Evolutionary conservation across 345 rosid genomes (phyloP), one percentile per base, ranked within the genome.

Genomic region (Euphorbia pulcherrima): DNA sequence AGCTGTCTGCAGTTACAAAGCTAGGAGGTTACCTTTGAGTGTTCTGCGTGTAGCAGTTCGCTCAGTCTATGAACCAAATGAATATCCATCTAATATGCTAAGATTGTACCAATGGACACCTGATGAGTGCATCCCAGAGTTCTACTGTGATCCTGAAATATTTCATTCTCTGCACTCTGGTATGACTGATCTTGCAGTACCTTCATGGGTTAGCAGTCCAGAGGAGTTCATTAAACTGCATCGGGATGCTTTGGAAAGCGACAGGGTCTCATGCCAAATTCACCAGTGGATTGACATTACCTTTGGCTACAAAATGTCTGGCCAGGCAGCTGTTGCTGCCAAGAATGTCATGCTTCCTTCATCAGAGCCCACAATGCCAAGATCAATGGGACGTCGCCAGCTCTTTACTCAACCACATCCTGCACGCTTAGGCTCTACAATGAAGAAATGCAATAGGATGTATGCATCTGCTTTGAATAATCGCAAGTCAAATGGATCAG

Each of bases 1-100:
- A 74, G 98, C 98, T 75, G 98, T 92, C 74, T 92, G 98, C 86
- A 92, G 97, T 82, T 92, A 92, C 76, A 92, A 92, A 88, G 98
- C 98, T 16, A 84, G 98, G 80, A 85, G 98, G 81, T 81, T 92
- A 68, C 97, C 98, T 48, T 82, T 92, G 82, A 87, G 90, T 70
- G 77, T 92, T 77, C 84, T 92, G 62, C 90, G 98, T 10, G 77
- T 72, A 76, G 96, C 98, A 40, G 98, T 92, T 68, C 90, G 98
- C 52, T 85, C 97, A 12, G 96, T 92, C 37, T 92, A 92, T 79
- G 97, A 90, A 81, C 98, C 98, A 64, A 92, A 92, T 75, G 98
- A 92, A 73, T 92, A 92, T 79, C 98, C 98, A 59, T 90, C 98
- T 30, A 88, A 81, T 66, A 92, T 92, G 96, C 92, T 87, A 79